Conservation (phyloP, 768 basidiomycete species). For the Suillus weaverae region DNA sequence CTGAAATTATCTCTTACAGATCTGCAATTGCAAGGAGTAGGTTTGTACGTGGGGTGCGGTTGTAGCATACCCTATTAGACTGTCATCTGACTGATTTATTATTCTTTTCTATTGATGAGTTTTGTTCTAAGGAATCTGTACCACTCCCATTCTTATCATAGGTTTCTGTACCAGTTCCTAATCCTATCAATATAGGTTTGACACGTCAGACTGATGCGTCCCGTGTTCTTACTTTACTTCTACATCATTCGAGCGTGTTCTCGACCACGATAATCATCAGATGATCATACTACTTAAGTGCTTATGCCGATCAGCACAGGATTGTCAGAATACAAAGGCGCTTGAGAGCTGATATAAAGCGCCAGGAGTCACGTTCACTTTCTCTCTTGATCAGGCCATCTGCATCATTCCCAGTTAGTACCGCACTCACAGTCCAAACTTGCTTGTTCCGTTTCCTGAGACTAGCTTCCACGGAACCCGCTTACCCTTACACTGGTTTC, state of each 20-base stretch:
- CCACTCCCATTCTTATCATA: not conserved
- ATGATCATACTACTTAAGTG: not conserved
- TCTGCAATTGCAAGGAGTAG: conserved; percentile 38
- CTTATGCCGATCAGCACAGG: not conserved
- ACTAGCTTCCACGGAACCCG: too few species aligned
- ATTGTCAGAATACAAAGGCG: conserved; percentile 2
- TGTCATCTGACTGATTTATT: not conserved
- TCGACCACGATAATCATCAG: not conserved
- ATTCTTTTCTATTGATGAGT: conserved; percentile 5
- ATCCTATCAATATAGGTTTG: not conserved
- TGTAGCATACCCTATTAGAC: conserved; percentile 17
- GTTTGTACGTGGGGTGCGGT: conserved; percentile 28
- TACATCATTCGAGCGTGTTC: conserved; percentile 2
- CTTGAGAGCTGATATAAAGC: conserved; percentile 4
- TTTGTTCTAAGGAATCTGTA: not conserved
- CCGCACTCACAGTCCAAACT: not conserved
- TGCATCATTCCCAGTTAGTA: not conserved
- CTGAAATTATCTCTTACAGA: conserved; percentile 19
- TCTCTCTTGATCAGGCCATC: not conserved
- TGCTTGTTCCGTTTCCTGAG: not conserved
- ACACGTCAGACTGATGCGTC: conserved; percentile 2
- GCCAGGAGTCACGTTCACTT: not conserved
- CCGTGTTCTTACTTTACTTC: not conserved
- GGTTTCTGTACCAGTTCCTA: not conserved
- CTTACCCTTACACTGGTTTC: not conserved